phyloP scores from a whole-genome alignment of 2,329 filamentous ascomycete genomes.

The Beauveria australis region DNA sequence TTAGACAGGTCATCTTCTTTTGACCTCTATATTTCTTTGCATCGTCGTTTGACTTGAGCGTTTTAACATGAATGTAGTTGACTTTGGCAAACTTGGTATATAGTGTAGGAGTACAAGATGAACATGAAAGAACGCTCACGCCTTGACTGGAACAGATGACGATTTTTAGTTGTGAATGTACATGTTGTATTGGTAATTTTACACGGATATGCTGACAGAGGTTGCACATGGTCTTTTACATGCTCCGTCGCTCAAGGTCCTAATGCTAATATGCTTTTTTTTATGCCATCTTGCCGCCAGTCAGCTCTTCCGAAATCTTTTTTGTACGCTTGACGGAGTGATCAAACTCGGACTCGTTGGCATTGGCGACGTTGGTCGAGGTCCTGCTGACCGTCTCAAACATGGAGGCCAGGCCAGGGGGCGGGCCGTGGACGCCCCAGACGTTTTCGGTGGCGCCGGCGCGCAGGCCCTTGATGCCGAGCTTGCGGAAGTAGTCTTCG shows the following conservation, averaged over 20 bases:
- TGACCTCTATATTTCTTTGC: background rate
- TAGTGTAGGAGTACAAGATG: background rate
- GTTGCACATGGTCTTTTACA: slow-evolving; percentile 3
- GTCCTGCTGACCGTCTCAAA: slow-evolving; percentile 27
- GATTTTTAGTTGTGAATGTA: slow-evolving; percentile 6
- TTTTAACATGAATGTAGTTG: background rate
- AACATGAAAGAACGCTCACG: background rate
- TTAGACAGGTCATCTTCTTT: background rate
- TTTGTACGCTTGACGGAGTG: slow-evolving; percentile 45
- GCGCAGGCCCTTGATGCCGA: slow-evolving; percentile 22
- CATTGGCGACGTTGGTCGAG: slow-evolving; percentile 29
- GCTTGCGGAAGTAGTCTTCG: slow-evolving; percentile 44
- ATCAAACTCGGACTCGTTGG: slow-evolving; percentile 30
- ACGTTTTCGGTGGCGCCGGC: slow-evolving; percentile 37
- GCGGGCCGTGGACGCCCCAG: slow-evolving; percentile 42
- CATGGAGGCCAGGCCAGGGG: slow-evolving; percentile 37
- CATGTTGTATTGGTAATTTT: slow-evolving; percentile 6
- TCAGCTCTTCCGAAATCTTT: slow-evolving; percentile 49
- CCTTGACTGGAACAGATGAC: background rate
- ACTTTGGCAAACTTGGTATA: background rate
- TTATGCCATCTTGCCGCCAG: slow-evolving; percentile 47
- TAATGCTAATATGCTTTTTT: background rate
- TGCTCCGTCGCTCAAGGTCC: background rate
- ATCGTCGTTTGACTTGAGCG: slow-evolving; percentile 1
- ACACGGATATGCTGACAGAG: slow-evolving; percentile 1